A percentile compares a stretch with the other conserved stretches of the same genome.
Conservation (phyloP, 1,139 yeast genomes). For the Pichia sp. region DNA sequence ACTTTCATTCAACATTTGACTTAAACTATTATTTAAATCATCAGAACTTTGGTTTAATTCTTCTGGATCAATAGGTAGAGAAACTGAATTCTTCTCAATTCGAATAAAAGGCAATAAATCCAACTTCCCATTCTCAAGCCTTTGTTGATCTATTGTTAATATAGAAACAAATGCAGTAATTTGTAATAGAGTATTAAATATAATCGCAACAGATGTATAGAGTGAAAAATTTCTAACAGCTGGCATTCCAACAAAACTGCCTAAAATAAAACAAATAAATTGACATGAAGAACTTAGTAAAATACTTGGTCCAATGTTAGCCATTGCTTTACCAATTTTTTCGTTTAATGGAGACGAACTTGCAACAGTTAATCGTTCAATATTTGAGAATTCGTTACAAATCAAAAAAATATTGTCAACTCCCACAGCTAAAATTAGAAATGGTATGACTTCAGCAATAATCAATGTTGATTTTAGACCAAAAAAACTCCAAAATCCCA, state of each 20-base stretch:
- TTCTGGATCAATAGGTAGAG: slow-evolving; percentile 12
- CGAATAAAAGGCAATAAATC: slow-evolving; percentile 54
- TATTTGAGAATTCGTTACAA: slow-evolving; percentile 65
- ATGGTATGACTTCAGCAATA: slow-evolving; percentile 97
- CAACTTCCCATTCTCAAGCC: slow-evolving; percentile 52
- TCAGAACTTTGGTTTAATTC: slow-evolving; percentile 1
- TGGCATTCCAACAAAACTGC: slow-evolving; percentile 84
- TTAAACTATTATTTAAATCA: slow-evolving; percentile 12
- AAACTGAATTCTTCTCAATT: slow-evolving; percentile 20
- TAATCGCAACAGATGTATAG: slow-evolving; percentile 82
- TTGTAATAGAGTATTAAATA: slow-evolving; percentile 71
- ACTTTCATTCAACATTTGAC: slow-evolving; percentile 15
- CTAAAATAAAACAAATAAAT: slow-evolving; percentile 68
- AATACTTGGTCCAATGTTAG: slow-evolving; percentile 82
- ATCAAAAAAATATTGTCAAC: slow-evolving; percentile 88
- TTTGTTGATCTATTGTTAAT: slow-evolving; percentile 58
- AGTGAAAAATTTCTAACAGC: slow-evolving; percentile 91
- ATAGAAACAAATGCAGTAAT: slow-evolving; percentile 76
- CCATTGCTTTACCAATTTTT: slow-evolving; percentile 58
- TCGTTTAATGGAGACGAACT: slow-evolving; percentile 39
- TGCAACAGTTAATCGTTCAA: slow-evolving; percentile 39
- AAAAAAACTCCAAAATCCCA: slow-evolving; percentile 69
- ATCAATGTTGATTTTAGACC: slow-evolving; percentile 84
- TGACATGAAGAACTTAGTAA: slow-evolving; percentile 72
- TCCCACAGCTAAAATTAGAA: slow-evolving; percentile 86